These are phyloP conservation scores for Narthecium ossifragum DNA, from an alignment of 106 monocot genomes.

Conservation along the genomic window DNA sequence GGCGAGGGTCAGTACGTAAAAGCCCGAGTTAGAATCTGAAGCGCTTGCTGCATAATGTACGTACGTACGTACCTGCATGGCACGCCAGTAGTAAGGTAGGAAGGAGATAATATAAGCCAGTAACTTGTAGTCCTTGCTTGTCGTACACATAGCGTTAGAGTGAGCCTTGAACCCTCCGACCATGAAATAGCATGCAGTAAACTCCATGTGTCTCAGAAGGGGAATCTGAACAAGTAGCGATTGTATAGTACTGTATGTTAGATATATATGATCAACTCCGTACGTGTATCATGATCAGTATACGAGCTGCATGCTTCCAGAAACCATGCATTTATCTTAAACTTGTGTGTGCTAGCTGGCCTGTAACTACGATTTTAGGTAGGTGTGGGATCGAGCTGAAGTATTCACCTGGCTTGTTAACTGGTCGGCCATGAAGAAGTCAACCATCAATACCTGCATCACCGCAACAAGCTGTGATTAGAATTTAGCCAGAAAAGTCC, in stretches of 20 bases:
- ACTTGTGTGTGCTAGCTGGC: no score
- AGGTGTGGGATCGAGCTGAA: background rate
- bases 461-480: background rate
- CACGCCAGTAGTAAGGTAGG: conserved; percentile 10
- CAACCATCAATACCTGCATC: conserved; percentile 76
- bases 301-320: background rate
- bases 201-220: conserved; percentile 83
- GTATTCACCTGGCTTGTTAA: conserved; percentile 82
- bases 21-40: background rate
- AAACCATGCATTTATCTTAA: no score
- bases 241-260: background rate
- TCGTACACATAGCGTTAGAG: conserved; percentile 62
- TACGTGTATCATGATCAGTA: background rate
- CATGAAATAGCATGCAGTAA: conserved; percentile 82
- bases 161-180: conserved; percentile 39
- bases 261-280: background rate
- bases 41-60: background rate
- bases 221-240: conserved; percentile 53
- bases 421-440: conserved; percentile 99
- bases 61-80: conserved; percentile 64
- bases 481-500: background rate
- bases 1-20: no score
- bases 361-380: no score
- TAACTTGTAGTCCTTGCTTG: conserved; percentile 45
- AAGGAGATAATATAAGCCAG: background rate